Evolutionary conservation across 2,329 filamentous ascomycete species (phyloP), one percentile per base, ranked within the genome.

Genomic region (Colletotrichum viniferum): DNA sequence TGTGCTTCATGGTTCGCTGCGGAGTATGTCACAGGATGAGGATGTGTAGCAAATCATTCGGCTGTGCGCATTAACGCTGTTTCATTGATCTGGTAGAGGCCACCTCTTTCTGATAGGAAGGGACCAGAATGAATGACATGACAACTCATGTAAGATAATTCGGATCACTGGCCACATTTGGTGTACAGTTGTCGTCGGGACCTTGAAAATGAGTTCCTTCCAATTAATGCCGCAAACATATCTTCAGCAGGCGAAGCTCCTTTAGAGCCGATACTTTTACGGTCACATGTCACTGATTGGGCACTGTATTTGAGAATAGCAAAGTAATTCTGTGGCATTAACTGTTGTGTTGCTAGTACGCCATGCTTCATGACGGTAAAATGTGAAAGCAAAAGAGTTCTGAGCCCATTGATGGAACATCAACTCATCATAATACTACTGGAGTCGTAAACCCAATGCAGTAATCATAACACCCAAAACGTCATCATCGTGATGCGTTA

Each of bases 111-210:
- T 0, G 43, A 1, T 12, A 52, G 43, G n/a, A 52, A 52, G 43
- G 43, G 0, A 0, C 43, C 12, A 52, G 43, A 52, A 3, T 12
- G 43, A 52, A 21, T 52, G 43, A 48, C 18, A n/a, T 12, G 8
- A 48, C 43, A 28, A 26, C 26, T 26, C 43, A 52, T 21, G 12
- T 0, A 52, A 21, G n/a, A 52, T 24, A 3, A 13, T 21, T 21
- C 6, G 12, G n/a, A 52, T 21, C n/a, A 52, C 0, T 12, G n/a
- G 43, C 0, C 43, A 52, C 43, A 21, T 1, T 0, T 24, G 13
- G 0, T 21, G n/a, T 13, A 52, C 0, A 52, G 12, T 13, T 18
- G 43, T 21, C 43, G 4, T 10, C 5, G 2, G 10, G 10, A 18
- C 43, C 2, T 52, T 52, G 0, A 2, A 52, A n/a, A 21, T 3